Evolutionary conservation across 805 yeast species (phyloP).

Genomic region (Wickerhamomyces silvicola): DNA sequence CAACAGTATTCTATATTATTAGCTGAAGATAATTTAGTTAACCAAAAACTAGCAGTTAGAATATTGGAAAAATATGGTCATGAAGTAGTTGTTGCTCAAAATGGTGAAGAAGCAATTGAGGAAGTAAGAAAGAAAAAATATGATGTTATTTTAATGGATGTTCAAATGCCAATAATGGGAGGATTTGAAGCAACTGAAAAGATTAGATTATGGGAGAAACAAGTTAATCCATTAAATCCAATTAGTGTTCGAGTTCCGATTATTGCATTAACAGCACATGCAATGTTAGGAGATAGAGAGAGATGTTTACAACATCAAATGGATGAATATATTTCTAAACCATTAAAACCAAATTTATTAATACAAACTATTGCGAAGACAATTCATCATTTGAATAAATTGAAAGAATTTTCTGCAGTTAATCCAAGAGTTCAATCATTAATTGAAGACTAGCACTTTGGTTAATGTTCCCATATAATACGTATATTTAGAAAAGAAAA

Average conservation of each 20-base stretch:
- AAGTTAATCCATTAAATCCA: conserved; percentile 63
- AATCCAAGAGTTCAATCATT: conserved; percentile 5
- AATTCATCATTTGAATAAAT: conserved; percentile 56
- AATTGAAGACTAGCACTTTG: too few relatives aligned
- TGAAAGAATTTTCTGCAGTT: conserved; percentile 41
- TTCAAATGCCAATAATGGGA: conserved; percentile 94
- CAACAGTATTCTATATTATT: conserved; percentile 66
- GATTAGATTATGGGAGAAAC: conserved; percentile 84
- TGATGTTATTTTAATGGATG: conserved; percentile 87
- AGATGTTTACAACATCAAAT: conserved; percentile 81
- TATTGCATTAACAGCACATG: conserved; percentile 87
- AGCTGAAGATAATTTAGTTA: conserved; percentile 84
- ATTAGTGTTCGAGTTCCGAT: conserved; percentile 76
- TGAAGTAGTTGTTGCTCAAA: conserved; percentile 76
- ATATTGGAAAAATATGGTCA: conserved; percentile 85
- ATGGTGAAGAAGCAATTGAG: conserved; percentile 77
- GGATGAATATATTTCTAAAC: conserved; percentile 89
- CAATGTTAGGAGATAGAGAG: conserved; percentile 90
- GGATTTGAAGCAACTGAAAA: conserved; percentile 88
- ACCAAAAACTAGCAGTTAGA: conserved; percentile 81
- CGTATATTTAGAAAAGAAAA: too few relatives aligned
- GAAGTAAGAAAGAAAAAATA: conserved; percentile 61
- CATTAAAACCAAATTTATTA: conserved; percentile 70
- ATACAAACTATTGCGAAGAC: conserved; percentile 78
- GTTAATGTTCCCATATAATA: too few relatives aligned